Evolutionary conservation across 1,284 basidiomycete genomes (phyloP).

Genomic region (Heliocybe sulcata): DNA sequence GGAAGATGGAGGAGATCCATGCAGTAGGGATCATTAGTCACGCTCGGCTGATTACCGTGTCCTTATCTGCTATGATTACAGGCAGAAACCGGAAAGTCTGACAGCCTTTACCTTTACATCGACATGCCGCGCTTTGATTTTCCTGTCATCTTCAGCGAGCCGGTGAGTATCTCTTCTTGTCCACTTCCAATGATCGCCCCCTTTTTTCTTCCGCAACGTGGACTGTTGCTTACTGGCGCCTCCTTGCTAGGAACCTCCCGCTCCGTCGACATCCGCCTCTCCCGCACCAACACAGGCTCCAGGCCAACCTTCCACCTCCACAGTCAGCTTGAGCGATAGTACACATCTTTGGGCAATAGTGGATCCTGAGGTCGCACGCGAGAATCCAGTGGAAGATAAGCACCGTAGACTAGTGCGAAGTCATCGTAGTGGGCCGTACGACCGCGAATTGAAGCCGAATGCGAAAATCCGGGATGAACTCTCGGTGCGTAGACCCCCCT

Average conservation of each 20-base stretch:
- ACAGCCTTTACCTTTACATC: conserved; percentile 89
- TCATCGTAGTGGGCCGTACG: conserved; percentile 91
- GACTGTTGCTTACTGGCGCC: too few relatives aligned
- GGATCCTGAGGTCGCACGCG: conserved; percentile 85
- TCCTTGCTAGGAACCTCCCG: not conserved
- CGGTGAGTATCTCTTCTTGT: conserved; percentile 33
- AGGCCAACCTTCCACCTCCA: conserved; percentile 36
- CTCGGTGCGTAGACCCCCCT: conserved; percentile 52
- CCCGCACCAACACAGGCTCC: conserved; percentile 23
- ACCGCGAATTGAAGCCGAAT: conserved; percentile 94
- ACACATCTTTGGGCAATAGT: conserved; percentile 81
- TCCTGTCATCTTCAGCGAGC: conserved; percentile 94
- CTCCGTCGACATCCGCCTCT: conserved; percentile 27
- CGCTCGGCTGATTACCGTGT: not conserved
- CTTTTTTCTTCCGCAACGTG: too few relatives aligned
- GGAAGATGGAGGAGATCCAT: conserved; percentile 91
- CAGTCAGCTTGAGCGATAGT: conserved; percentile 44
- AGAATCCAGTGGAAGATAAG: conserved; percentile 98
- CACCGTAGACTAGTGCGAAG: conserved; percentile 92
- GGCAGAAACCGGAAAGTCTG: conserved; percentile 84
- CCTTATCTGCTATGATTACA: conserved; percentile 20
- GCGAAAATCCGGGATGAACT: conserved; percentile 93
- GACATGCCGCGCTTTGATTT: conserved; percentile 98
- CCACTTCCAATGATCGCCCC: too few relatives aligned
- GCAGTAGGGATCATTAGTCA: conserved; percentile 43